Evolutionary conservation across 495 filamentous ascomycete species (phyloP).

Genomic region (Achaetomiella virescens): DNA sequence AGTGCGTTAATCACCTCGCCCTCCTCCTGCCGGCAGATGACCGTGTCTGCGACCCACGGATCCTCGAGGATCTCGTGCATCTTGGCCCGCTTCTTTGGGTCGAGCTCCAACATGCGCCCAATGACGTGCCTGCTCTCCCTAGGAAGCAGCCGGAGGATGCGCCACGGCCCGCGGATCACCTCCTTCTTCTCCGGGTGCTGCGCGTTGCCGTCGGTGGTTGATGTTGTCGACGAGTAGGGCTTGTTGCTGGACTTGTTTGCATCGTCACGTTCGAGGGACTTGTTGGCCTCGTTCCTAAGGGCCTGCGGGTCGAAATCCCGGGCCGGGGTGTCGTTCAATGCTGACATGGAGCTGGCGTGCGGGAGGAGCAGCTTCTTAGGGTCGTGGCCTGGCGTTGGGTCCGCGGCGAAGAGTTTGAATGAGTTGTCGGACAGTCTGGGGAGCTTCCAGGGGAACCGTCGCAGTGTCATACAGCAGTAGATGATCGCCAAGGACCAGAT

Average conservation of each 20-base stretch:
- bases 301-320: constrained; percentile 35
- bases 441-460: constrained; percentile 96
- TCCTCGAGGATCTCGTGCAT: constrained; percentile 81
- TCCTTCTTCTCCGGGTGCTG: constrained; percentile 52
- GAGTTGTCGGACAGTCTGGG: constrained; percentile 89
- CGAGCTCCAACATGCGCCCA: constrained; percentile 83
- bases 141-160: constrained; percentile 83
- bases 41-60: constrained; percentile 75
- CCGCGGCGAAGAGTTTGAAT: constrained; percentile 82
- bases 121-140: constrained; percentile 87
- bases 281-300: constrained; percentile 8
- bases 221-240: constrained; percentile 5
- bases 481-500: constrained; percentile 98
- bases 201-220: constrained; percentile 2
- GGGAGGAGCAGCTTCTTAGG: constrained; percentile 39
- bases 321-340: constrained; percentile 29
- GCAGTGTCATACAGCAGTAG: constrained; percentile 96
- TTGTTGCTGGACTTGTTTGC: background rate
- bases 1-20: constrained; percentile 41
- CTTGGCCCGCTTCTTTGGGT: constrained; percentile 75
- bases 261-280: constrained; percentile 13
- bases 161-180: constrained; percentile 87
- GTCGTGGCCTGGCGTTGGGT: constrained; percentile 54
- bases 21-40: constrained; percentile 48
- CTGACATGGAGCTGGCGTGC: constrained; percentile 34